phyloP scores from a whole-genome alignment of 176 grass and related monocot genomes.

The Paspalum notatum region DNA sequence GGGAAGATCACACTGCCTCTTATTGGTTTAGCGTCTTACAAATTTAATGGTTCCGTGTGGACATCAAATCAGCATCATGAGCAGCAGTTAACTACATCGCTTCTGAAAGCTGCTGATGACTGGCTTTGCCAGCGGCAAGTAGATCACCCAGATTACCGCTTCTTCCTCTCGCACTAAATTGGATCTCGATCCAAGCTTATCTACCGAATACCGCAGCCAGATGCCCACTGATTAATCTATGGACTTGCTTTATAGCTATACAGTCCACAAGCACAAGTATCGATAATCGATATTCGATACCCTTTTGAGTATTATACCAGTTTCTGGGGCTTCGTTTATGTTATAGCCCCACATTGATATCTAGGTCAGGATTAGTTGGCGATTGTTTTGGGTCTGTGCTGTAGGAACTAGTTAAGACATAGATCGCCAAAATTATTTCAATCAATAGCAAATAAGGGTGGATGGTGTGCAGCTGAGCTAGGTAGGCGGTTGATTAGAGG shows the following conservation, averaged over 20 bases:
- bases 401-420: constrained; percentile 35
- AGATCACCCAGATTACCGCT: constrained; percentile 70
- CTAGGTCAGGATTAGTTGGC: constrained; percentile 27
- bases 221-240: constrained; percentile 25
- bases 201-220: background rate
- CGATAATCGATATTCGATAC: background rate
- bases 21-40: constrained; percentile 67
- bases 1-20: constrained; percentile 59
- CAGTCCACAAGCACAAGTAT: constrained; percentile 13
- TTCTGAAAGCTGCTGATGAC: constrained; percentile 61
- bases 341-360: constrained; percentile 22
- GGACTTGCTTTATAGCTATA: constrained; percentile 16
- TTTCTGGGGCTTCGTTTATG: constrained; percentile 39
- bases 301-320: background rate
- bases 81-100: constrained; percentile 48
- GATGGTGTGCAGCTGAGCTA: constrained; percentile 24
- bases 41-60: constrained; percentile 63
- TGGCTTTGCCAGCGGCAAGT: constrained; percentile 66
- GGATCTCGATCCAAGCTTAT: constrained; percentile 26
- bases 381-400: constrained; percentile 16
- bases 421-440: background rate
- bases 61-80: constrained; percentile 50
- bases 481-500: constrained; percentile 3
- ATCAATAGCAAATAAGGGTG: constrained; percentile 13
- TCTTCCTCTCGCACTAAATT: constrained; percentile 61